Percentiles rank a stretch among this genome's conserved stretches.
phyloP scores from a whole-genome alignment of 176 grass and related monocot genomes.

The Phyllostachys edulis region DNA sequence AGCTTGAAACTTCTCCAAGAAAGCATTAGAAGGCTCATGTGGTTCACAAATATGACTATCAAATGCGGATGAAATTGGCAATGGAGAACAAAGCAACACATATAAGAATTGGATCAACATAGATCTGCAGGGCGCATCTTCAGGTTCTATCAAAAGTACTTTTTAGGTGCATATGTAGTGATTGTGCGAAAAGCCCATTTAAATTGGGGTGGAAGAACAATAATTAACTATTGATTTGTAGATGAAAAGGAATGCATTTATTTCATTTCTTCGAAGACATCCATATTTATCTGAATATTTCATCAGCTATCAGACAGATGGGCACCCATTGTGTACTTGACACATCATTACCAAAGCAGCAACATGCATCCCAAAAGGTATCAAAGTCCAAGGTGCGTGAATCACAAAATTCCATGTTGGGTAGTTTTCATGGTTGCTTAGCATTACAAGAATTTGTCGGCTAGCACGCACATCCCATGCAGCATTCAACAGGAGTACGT shows the following conservation, averaged over 20 bases:
- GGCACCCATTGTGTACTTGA: neutral
- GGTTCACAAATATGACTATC: neutral
- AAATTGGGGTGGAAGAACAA: neutral
- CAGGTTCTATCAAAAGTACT: neutral
- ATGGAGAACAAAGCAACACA: neutral
- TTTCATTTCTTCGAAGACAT: neutral
- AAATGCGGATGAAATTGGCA: conserved; percentile 10
- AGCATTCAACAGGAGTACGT: neutral
- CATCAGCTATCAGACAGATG: neutral
- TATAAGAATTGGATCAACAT: neutral
- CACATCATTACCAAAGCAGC: neutral
- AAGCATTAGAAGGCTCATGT: conserved; percentile 9
- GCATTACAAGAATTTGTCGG: neutral
- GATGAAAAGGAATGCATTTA: neutral
- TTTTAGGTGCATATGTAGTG: neutral
- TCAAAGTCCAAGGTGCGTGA: neutral
- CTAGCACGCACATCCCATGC: neutral
- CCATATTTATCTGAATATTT: neutral
- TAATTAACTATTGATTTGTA: neutral
- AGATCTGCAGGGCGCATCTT: neutral
- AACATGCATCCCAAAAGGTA: neutral
- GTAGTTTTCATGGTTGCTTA: neutral
- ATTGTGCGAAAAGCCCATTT: conserved; percentile 4
- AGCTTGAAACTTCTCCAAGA: neutral
- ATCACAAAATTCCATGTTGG: neutral